Evolutionary conservation across 2,329 filamentous ascomycete species (phyloP).

Genomic region (Hypoxylon sp.): DNA sequence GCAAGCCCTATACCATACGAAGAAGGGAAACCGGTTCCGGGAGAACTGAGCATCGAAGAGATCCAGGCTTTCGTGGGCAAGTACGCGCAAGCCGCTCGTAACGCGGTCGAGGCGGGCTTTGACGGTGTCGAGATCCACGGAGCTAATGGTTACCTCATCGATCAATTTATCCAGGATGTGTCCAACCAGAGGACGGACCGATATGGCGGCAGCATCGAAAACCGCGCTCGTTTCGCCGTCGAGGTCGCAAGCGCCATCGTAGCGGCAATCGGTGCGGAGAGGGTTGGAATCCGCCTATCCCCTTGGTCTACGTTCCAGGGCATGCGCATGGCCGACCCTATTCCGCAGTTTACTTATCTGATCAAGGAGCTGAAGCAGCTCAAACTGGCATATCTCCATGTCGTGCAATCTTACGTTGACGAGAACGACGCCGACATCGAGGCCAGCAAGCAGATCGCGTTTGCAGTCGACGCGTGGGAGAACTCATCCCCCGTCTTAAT

Average conservation of each 20-base stretch:
- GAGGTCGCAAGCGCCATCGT: conserved; percentile 60
- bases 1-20: conserved; percentile 51
- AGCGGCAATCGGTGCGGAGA: conserved; percentile 62
- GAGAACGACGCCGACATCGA: conserved; percentile 57
- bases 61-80: conserved; percentile 73
- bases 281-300: conserved; percentile 68
- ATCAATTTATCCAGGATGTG: conserved; percentile 63
- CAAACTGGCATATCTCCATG: conserved; percentile 70
- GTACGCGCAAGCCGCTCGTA: conserved; percentile 65
- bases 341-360: conserved; percentile 73
- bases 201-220: conserved; percentile 46
- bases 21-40: conserved; percentile 57
- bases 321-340: conserved; percentile 72
- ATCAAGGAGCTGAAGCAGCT: conserved; percentile 63
- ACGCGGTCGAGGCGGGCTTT: conserved; percentile 73
- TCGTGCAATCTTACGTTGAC: conserved; percentile 69
- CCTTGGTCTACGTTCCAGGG: conserved; percentile 72
- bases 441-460: conserved; percentile 51
- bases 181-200: conserved; percentile 44
- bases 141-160: conserved; percentile 67
- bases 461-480: conserved; percentile 53
- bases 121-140: conserved; percentile 66
- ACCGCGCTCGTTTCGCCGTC: conserved; percentile 58
- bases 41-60: conserved; percentile 72
- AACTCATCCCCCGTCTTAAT: conserved; percentile 49